These are phyloP conservation scores for Phytophthora nicotianae DNA, from an alignment of 352 stramenopile species.

Conservation along the genomic window DNA sequence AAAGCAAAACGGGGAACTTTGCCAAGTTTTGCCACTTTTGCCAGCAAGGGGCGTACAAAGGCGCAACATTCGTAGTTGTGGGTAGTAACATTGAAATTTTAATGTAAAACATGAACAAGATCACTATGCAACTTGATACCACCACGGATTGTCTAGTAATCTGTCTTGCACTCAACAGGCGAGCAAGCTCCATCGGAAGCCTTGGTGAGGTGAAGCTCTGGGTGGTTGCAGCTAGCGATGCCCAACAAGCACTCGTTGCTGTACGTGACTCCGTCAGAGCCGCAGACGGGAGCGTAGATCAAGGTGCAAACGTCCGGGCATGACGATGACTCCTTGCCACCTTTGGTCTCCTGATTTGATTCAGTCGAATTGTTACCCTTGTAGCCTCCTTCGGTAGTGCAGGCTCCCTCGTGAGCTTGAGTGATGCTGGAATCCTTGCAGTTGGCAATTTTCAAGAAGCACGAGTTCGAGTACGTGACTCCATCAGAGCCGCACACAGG, in stretches of 20 bases:
- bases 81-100: background rate
- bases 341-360: slow-evolving; percentile 14
- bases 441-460: slow-evolving; percentile 29
- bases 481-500: slow-evolving; percentile 46
- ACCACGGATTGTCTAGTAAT: background rate
- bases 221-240: slow-evolving; percentile 30
- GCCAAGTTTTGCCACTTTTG: slow-evolving; percentile 52
- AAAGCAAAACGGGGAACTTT: slow-evolving; percentile 57
- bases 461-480: slow-evolving; percentile 48
- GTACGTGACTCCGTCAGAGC: slow-evolving; percentile 43
- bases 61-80: slow-evolving; percentile 1
- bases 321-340: background rate
- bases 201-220: slow-evolving; percentile 23
- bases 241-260: slow-evolving; percentile 36
- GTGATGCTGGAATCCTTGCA: slow-evolving; percentile 39
- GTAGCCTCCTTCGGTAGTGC: slow-evolving; percentile 16
- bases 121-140: slow-evolving; percentile 12
- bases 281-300: slow-evolving; percentile 37
- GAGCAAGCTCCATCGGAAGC: slow-evolving; percentile 14
- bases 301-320: slow-evolving; percentile 35
- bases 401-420: slow-evolving; percentile 43
- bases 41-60: slow-evolving; percentile 18
- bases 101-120: background rate
- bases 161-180: slow-evolving; percentile 12
- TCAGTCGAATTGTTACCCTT: background rate